Base-by-base conservation (phyloP, 2,329 filamentous ascomycete species). In the Penicillium sp. region DNA sequence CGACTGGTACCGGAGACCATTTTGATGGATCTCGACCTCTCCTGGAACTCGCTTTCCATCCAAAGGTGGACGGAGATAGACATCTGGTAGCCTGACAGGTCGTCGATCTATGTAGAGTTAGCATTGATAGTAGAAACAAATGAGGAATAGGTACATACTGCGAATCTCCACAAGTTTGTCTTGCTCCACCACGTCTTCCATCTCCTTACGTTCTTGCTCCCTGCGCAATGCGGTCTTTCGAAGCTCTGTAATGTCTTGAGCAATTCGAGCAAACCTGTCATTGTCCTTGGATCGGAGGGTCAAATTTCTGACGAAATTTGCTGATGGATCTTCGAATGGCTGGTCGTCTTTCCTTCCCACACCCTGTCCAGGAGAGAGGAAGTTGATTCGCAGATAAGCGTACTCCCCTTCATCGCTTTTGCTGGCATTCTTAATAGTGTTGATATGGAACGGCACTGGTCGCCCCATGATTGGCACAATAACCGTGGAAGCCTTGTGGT, bases 121-220 rank as follows among this genome's bases (percentile, higher is more conserved):
- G 78, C 55, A n/a, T 52, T 12, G 8, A 65, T 28, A 42, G 9
- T 47, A 24, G 23, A 26, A 53, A 11, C 47, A 26, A 7, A 20
- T 9, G 46, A 21, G 46, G 40, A 42, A 30, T 40, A 9, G 21
- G 23, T 9, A 78, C 86, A 78, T 79, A 91, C 89, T 96, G 79
- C 94, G 83, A 64, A 97, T 92, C 70, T 97, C 92, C 64, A 95
- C 81, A 52, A 99, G 84, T 78, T 99, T 99, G 71, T 99, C 94
- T 73, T 99, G 94, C 74, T 97, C 94, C 5, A 99, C 92, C 21
- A 99, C 94, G 73, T 99, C 94, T 71, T 99, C 94, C 89, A 99
- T 89, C 65, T 99, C 93, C 78, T 99, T 99, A 84, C 97, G 97
- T 75, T 97, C 93, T 67, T 97, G 92, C 73, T 99, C 94, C 65